Percentiles rank a stretch among this genome's conserved stretches.
phyloP scores from a whole-genome alignment of 805 yeast species.

The Yarrowia bubula region DNA sequence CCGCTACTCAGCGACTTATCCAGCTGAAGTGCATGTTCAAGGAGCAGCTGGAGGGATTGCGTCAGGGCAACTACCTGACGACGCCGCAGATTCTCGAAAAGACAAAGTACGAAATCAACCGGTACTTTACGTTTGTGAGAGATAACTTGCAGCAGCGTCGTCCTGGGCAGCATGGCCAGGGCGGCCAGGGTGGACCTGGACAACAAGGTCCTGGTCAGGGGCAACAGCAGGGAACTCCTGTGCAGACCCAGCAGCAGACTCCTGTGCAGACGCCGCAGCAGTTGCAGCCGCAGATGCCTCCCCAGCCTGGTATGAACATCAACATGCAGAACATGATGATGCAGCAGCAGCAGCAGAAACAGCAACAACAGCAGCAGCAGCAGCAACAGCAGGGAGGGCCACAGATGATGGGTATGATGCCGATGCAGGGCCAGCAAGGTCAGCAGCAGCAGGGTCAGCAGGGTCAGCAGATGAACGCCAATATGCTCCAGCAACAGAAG shows the following conservation, averaged over 20 bases:
- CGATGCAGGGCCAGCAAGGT: not conserved
- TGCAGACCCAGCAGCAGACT: not conserved
- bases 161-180: not conserved
- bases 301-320: conserved; percentile 1
- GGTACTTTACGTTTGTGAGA: conserved; percentile 70
- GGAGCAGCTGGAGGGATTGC: conserved; percentile 68
- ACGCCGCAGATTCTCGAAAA: conserved; percentile 70
- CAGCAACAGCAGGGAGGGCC: conserved; percentile 32
- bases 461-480: conserved; percentile 21
- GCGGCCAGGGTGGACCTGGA: not conserved
- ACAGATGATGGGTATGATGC: conserved; percentile 19
- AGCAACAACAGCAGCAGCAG: conserved; percentile 34
- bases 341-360: conserved; percentile 2
- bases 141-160: conserved; percentile 49
- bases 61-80: conserved; percentile 64
- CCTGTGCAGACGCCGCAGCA: not conserved
- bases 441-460: conserved; percentile 32
- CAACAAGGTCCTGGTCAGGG: not conserved
- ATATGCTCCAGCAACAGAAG: not conserved
- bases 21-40: conserved; percentile 77
- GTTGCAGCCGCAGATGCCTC: not conserved
- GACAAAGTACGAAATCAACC: conserved; percentile 67
- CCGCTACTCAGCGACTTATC: conserved; percentile 71
- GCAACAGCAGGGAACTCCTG: not conserved
- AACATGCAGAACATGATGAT: conserved; percentile 16